A percentile compares a stretch with the other conserved stretches of the same genome.
Evolutionary conservation across 2,329 filamentous ascomycete genomes (phyloP).

Genomic region (Xylariaceae sp.): DNA sequence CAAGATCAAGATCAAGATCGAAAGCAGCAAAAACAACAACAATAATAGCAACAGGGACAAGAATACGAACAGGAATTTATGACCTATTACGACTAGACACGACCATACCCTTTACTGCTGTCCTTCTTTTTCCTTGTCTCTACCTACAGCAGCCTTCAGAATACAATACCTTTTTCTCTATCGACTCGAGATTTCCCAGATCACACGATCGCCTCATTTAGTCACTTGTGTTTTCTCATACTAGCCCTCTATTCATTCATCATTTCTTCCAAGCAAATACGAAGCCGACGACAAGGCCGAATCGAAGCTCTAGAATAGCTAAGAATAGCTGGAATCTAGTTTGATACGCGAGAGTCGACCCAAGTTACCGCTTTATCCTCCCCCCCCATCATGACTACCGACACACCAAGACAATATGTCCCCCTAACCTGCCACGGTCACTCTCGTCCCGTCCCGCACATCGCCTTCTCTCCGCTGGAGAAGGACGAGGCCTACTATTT

Average conservation of each 20-base stretch:
- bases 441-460: slow-evolving; percentile 87
- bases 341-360: slow-evolving; percentile 6
- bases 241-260: background rate
- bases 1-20: background rate
- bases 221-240: background rate
- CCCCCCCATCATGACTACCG: slow-evolving; percentile 26
- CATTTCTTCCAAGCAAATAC: background rate
- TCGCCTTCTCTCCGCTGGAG: slow-evolving; percentile 83
- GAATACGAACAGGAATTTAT: too few species aligned
- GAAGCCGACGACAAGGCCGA: background rate
- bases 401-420: slow-evolving; percentile 62
- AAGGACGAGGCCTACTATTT: slow-evolving; percentile 87
- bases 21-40: too few species aligned
- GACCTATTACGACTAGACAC: slow-evolving; percentile 19
- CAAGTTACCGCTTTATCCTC: slow-evolving; percentile 13
- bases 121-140: background rate
- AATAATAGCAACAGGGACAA: too few species aligned
- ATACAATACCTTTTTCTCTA: too few species aligned
- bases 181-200: background rate
- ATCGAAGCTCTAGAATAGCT: background rate
- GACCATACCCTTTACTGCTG: slow-evolving; percentile 2
- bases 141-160: background rate
- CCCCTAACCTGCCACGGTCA: slow-evolving; percentile 94
- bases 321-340: background rate
- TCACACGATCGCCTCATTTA: background rate